phyloP scores from a whole-genome alignment of 1,284 basidiomycete species.

The Rhodotorula sp. region DNA sequence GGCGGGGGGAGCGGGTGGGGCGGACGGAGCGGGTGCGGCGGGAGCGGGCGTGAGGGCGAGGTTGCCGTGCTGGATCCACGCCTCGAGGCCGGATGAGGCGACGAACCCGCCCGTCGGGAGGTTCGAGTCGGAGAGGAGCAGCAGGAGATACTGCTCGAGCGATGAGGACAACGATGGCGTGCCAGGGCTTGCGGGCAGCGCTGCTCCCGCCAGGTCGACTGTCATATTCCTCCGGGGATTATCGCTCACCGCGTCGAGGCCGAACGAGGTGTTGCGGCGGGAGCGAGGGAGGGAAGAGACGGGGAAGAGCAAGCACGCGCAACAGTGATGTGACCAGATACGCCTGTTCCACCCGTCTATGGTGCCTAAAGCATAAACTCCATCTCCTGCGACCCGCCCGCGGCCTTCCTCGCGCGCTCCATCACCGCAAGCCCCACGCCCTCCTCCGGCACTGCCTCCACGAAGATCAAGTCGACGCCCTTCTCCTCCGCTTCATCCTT shows the following conservation, averaged over 20 bases:
- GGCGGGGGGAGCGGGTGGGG: background rate
- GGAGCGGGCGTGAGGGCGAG: constrained; percentile 47
- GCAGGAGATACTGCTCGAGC: constrained; percentile 37
- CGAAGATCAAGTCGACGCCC: constrained; percentile 79
- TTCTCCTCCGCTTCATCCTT: background rate
- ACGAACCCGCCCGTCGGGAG: constrained; percentile 88
- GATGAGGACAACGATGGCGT: background rate
- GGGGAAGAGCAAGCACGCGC: background rate
- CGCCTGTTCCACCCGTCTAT: too few relatives aligned
- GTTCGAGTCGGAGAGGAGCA: constrained; percentile 54
- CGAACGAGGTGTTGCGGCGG: background rate
- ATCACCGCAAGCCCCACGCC: constrained; percentile 91
- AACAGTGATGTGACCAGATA: background rate
- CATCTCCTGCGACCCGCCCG: constrained; percentile 57
- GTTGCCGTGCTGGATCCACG: constrained; percentile 84
- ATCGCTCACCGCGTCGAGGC: background rate
- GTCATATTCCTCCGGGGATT: background rate
- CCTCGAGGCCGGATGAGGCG: constrained; percentile 89
- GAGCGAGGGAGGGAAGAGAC: background rate
- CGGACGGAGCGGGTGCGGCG: constrained; percentile 12
- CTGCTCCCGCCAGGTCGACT: background rate
- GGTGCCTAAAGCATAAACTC: constrained; percentile 5
- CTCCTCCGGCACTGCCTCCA: constrained; percentile 80
- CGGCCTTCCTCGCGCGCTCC: constrained; percentile 96
- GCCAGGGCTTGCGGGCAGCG: background rate